Evolutionary conservation across 768 basidiomycete genomes (phyloP).

Genomic region (Termitomyces sp.): DNA sequence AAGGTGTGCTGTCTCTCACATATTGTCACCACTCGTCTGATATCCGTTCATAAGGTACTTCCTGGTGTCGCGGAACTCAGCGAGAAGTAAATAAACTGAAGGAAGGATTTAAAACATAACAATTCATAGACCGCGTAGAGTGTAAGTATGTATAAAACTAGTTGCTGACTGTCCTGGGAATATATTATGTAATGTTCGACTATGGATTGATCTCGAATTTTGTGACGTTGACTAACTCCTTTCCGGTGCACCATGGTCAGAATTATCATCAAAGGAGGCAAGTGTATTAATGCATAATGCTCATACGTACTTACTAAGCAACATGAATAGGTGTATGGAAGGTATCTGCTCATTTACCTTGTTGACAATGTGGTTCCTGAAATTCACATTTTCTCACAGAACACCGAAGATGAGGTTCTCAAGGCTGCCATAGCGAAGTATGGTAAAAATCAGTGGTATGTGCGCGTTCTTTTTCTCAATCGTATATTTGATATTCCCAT

Average conservation of each 20-base stretch:
- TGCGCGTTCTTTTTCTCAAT: not conserved
- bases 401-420: slow-evolving; percentile 96
- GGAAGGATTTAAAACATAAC: not conserved
- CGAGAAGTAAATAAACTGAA: slow-evolving; percentile 48
- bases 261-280: slow-evolving; percentile 89
- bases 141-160: not conserved
- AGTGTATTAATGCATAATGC: slow-evolving; percentile 17
- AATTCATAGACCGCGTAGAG: slow-evolving; percentile 1
- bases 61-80: slow-evolving; percentile 92
- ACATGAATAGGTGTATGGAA: slow-evolving; percentile 67
- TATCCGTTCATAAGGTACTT: slow-evolving; percentile 46
- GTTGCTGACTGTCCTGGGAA: slow-evolving; percentile 5
- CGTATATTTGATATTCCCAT: not conserved
- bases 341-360: slow-evolving; percentile 30
- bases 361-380: not conserved
- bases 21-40: not conserved
- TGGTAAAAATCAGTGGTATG: slow-evolving; percentile 91
- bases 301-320: slow-evolving; percentile 2
- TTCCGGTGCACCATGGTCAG: slow-evolving; percentile 55
- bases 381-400: slow-evolving; percentile 35
- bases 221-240: not conserved
- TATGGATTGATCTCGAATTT: not conserved
- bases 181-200: slow-evolving; percentile 6
- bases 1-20: slow-evolving; percentile 55
- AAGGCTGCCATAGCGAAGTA: slow-evolving; percentile 99